A percentile compares a stretch with the other conserved stretches of the same genome.
Conservation (phyloP, 2,329 filamentous ascomycete species). For the Cladosporium cucumerinum region DNA sequence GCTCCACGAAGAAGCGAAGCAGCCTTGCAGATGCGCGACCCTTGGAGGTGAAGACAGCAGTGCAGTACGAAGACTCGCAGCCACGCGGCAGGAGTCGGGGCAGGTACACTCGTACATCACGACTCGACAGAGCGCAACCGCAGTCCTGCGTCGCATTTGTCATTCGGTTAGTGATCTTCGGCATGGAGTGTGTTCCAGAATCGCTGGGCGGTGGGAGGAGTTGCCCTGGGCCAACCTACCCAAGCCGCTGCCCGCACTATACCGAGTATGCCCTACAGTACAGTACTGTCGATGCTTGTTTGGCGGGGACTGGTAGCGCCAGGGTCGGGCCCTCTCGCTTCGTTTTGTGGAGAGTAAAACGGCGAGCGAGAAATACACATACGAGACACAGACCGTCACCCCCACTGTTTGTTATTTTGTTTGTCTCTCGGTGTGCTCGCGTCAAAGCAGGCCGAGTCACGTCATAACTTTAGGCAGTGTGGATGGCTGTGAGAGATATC, state of each 20-base stretch:
- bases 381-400: neutral
- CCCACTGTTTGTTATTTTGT: neutral
- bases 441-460: neutral
- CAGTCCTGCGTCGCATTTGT: neutral
- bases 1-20: neutral
- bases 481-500: neutral
- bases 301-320: neutral
- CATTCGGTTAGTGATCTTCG: constrained; percentile 1
- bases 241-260: neutral
- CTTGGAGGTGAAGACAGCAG: neutral
- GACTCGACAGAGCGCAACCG: neutral
- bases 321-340: neutral
- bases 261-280: neutral
- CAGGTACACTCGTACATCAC: no score
- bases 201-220: neutral
- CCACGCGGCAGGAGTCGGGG: neutral
- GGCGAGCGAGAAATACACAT: neutral
- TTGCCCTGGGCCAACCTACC: neutral
- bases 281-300: neutral
- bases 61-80: neutral
- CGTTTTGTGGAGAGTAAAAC: neutral
- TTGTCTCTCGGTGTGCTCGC: neutral
- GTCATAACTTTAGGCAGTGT: neutral
- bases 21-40: neutral
- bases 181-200: neutral